These are phyloP conservation scores for Aspergillus biplanus DNA, from an alignment of 495 filamentous ascomycete species.

Conservation along the genomic window DNA sequence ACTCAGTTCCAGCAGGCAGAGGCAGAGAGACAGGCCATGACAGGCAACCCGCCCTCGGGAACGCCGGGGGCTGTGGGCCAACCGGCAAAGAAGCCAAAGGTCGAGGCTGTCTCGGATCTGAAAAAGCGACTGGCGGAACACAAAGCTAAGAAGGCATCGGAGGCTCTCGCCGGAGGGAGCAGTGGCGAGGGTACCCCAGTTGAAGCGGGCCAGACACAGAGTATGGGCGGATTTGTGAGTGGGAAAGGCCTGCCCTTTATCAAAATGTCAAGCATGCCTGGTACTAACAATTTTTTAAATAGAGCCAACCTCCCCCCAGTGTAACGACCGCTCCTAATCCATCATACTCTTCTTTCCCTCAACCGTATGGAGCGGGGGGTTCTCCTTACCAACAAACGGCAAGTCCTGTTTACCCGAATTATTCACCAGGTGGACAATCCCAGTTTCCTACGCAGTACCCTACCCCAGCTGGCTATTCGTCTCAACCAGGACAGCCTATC, in stretches of 20 bases:
- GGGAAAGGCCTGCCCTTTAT: not conserved
- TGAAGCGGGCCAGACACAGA: constrained; percentile 56
- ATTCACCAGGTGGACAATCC: constrained; percentile 38
- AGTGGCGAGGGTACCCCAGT: constrained; percentile 64
- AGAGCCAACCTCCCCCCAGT: constrained; percentile 37
- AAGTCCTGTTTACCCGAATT: constrained; percentile 46
- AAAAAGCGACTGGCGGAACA: constrained; percentile 84
- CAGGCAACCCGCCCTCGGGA: constrained; percentile 79
- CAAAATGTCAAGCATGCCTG: constrained; percentile 8
- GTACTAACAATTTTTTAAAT: constrained; percentile 18
- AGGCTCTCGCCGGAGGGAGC: constrained; percentile 58
- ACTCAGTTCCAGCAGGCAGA: constrained; percentile 82
- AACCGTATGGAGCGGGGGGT: constrained; percentile 41
- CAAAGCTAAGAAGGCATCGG: constrained; percentile 65
- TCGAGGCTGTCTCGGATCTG: constrained; percentile 74
- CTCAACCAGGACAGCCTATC: constrained; percentile 36
- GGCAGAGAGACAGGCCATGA: constrained; percentile 76
- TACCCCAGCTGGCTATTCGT: constrained; percentile 44
- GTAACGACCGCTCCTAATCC: constrained; percentile 28
- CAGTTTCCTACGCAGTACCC: constrained; percentile 41
- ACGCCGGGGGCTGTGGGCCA: constrained; percentile 51
- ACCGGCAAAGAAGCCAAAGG: constrained; percentile 76
- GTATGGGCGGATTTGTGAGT: constrained; percentile 60
- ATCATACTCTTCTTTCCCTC: constrained; percentile 41
- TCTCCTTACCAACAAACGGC: constrained; percentile 47